These are phyloP conservation scores for Aspergillus calidoustus DNA, from an alignment of 2,329 filamentous ascomycete species.

Conservation along the genomic window DNA sequence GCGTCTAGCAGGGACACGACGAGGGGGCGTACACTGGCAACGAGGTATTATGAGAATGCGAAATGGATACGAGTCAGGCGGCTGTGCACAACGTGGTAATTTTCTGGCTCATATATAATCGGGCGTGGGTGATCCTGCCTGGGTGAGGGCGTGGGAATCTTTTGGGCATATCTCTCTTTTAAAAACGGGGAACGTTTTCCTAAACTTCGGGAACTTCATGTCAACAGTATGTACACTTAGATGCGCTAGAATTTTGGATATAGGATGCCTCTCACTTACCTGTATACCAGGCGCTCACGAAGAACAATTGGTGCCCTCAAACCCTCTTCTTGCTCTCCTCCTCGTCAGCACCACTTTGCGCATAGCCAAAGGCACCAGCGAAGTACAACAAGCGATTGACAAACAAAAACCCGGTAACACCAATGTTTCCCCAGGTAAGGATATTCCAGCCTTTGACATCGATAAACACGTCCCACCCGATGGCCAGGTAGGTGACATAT, in stretches of 20 bases:
- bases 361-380: constrained; percentile 61
- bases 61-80: constrained; percentile 1
- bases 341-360: constrained; percentile 54
- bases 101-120: constrained; percentile 3
- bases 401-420: constrained; percentile 64
- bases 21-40: neutral
- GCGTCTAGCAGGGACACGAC: neutral
- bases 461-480: constrained; percentile 61
- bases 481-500: constrained; percentile 61
- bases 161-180: no score
- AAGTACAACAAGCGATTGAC: constrained; percentile 63
- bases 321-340: constrained; percentile 44
- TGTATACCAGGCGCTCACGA: neutral
- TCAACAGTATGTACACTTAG: no score
- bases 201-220: no score
- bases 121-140: neutral
- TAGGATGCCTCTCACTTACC: no score
- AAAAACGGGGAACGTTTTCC: no score
- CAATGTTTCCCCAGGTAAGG: constrained; percentile 75
- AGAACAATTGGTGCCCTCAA: constrained; percentile 20
- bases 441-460: constrained; percentile 67
- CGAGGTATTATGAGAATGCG: neutral
- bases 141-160: no score
- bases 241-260: no score
- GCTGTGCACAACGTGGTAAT: neutral